Conservation (phyloP, 2,329 filamentous ascomycete species). For the Phaeomoniella chlamydospora region DNA sequence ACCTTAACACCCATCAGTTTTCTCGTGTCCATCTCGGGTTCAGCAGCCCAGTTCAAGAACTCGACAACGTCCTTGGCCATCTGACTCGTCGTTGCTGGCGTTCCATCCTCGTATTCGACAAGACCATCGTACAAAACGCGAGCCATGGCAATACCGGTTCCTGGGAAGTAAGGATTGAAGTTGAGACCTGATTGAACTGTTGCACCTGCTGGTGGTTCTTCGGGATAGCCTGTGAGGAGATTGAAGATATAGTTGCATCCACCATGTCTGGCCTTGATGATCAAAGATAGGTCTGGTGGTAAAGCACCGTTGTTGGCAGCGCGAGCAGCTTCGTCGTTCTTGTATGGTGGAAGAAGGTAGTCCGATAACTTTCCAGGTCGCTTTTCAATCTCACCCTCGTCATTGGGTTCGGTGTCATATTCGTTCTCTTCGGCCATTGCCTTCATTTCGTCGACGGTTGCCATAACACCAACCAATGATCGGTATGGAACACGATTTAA, state of each 20-base stretch:
- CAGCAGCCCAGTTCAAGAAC: slow-evolving; percentile 98
- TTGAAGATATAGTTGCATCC: slow-evolving; percentile 98
- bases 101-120: slow-evolving; percentile 96
- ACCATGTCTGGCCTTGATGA: slow-evolving; percentile 93
- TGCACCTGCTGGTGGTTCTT: slow-evolving; percentile 84
- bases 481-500: slow-evolving; percentile 90
- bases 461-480: slow-evolving; percentile 71
- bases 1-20: slow-evolving; percentile 99
- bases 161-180: slow-evolving; percentile 99
- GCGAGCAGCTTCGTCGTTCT: slow-evolving; percentile 96
- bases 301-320: slow-evolving; percentile 97
- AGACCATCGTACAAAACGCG: slow-evolving; percentile 95
- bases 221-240: slow-evolving; percentile 91
- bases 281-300: slow-evolving; percentile 92
- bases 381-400: slow-evolving; percentile 96
- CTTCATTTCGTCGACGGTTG: slow-evolving; percentile 98
- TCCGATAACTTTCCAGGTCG: slow-evolving; percentile 96
- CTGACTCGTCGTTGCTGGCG: slow-evolving; percentile 86
- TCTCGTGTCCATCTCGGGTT: slow-evolving; percentile 97
- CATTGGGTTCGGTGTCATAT: slow-evolving; percentile 95
- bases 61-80: slow-evolving; percentile 99
- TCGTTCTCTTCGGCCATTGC: slow-evolving; percentile 94
- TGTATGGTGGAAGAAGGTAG: slow-evolving; percentile 89
- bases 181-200: slow-evolving; percentile 79
- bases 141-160: slow-evolving; percentile 91